A percentile compares a stretch with the other conserved stretches of the same genome.
Evolutionary conservation across 371 early-diverging fungal species (phyloP).

Genomic region (Cladochytrium tenue): DNA sequence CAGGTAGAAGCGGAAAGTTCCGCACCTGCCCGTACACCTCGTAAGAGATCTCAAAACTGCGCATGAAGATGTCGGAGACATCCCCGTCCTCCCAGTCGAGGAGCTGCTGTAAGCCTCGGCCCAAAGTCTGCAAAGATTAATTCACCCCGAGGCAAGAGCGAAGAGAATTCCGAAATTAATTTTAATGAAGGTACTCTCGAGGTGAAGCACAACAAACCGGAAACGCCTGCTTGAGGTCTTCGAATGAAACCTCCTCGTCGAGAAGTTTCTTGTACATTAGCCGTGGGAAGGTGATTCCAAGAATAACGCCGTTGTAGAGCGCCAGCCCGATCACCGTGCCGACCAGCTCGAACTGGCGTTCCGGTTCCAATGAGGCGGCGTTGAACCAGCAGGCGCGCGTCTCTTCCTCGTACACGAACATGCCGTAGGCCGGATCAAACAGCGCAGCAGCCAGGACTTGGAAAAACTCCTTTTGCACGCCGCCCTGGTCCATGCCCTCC

Average conservation of each 20-base stretch:
- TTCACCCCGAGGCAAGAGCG: slow-evolving; percentile 47
- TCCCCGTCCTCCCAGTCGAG: slow-evolving; percentile 78
- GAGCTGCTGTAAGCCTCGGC: slow-evolving; percentile 79
- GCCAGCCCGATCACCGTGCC: slow-evolving; percentile 79
- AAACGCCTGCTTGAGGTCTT: slow-evolving; percentile 64
- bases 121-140: slow-evolving; percentile 60
- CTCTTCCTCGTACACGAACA: slow-evolving; percentile 60
- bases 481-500: slow-evolving; percentile 88
- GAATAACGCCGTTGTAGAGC: slow-evolving; percentile 72
- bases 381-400: slow-evolving; percentile 54
- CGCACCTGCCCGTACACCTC: slow-evolving; percentile 47
- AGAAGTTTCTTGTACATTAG: slow-evolving; percentile 66
- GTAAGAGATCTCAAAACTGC: slow-evolving; percentile 70
- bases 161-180: slow-evolving; percentile 19
- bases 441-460: slow-evolving; percentile 61
- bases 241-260: slow-evolving; percentile 47
- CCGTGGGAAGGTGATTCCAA: slow-evolving; percentile 60
- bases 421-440: slow-evolving; percentile 56
- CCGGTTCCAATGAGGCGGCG: slow-evolving; percentile 46
- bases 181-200: slow-evolving; percentile 16
- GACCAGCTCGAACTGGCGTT: slow-evolving; percentile 53
- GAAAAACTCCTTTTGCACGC: slow-evolving; percentile 78
- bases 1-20: slow-evolving; percentile 51
- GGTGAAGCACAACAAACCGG: slow-evolving; percentile 44
- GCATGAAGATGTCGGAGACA: slow-evolving; percentile 81